Evolutionary conservation across 2,329 filamentous ascomycete species (phyloP).

Genomic region (Paecilomyces sp.): DNA sequence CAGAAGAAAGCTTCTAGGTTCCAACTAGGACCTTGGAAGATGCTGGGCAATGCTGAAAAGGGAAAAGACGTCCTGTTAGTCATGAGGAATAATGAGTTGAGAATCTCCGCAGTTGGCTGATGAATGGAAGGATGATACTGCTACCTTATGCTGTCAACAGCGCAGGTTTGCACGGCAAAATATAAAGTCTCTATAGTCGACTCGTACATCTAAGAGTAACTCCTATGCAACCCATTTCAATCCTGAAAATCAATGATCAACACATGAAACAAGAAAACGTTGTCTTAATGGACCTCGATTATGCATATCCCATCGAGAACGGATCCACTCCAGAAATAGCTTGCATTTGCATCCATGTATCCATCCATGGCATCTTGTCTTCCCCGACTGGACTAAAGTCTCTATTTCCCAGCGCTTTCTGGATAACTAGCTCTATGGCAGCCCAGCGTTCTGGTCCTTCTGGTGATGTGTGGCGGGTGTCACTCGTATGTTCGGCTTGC

Average conservation of each 20-base stretch:
- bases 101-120: too few species aligned
- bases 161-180: too few species aligned
- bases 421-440: not conserved
- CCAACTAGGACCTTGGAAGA: too few species aligned
- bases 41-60: too few species aligned
- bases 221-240: not conserved
- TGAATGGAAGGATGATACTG: too few species aligned
- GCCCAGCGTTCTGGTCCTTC: not conserved
- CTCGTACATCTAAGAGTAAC: not conserved
- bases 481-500: not conserved
- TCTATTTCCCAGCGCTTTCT: not conserved
- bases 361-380: constrained; percentile 5
- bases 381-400: not conserved
- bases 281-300: not conserved
- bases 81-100: too few species aligned
- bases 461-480: not conserved
- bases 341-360: constrained; percentile 4
- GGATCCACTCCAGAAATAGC: constrained; percentile 1
- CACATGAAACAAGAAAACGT: not conserved
- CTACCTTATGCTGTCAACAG: too few species aligned
- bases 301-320: constrained; percentile 1
- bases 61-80: too few species aligned
- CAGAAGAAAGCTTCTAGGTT: too few species aligned
- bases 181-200: not conserved
- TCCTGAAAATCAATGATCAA: not conserved